phyloP scores from a whole-genome alignment of 2,329 filamentous ascomycete genomes.

The Phaeosphaeria sp. region DNA sequence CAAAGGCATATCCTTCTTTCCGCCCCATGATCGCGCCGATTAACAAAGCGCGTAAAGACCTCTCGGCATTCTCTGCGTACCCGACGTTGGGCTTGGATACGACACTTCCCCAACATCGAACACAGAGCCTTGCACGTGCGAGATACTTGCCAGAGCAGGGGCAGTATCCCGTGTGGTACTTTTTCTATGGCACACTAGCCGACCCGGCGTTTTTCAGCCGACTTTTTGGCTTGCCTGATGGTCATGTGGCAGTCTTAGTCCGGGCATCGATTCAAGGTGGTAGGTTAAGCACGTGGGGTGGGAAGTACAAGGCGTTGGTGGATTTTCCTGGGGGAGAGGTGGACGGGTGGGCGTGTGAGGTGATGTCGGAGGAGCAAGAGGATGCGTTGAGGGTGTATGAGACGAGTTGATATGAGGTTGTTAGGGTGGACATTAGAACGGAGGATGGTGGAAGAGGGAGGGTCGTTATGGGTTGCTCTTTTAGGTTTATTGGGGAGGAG shows the following conservation, averaged over 20 bases:
- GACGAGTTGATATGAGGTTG: constrained; percentile 11
- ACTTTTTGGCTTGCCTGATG: background rate
- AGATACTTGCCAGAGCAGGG: background rate
- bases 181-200: constrained; percentile 19
- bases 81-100: constrained; percentile 18
- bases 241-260: background rate
- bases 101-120: constrained; percentile 14
- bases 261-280: background rate
- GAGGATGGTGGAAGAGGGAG: background rate
- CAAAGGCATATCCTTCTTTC: background rate
- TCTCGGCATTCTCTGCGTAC: constrained; percentile 1
- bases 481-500: constrained; percentile 5
- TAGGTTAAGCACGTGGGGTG: constrained; percentile 6
- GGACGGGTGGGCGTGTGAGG: constrained; percentile 3
- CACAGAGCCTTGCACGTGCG: background rate
- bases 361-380: constrained; percentile 7
- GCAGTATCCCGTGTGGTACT: constrained; percentile 11
- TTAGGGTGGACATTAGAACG: background rate
- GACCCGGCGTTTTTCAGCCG: background rate
- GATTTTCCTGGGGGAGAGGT: constrained; percentile 3
- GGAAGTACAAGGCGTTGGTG: constrained; percentile 9
- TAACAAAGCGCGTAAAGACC: background rate
- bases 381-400: constrained; percentile 7
- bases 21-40: background rate
- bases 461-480: constrained; percentile 2